Percentiles rank a stretch among this genome's conserved stretches.
Evolutionary conservation across 2,329 filamentous ascomycete genomes (phyloP).

Genomic region (Nectriaceae sp.): DNA sequence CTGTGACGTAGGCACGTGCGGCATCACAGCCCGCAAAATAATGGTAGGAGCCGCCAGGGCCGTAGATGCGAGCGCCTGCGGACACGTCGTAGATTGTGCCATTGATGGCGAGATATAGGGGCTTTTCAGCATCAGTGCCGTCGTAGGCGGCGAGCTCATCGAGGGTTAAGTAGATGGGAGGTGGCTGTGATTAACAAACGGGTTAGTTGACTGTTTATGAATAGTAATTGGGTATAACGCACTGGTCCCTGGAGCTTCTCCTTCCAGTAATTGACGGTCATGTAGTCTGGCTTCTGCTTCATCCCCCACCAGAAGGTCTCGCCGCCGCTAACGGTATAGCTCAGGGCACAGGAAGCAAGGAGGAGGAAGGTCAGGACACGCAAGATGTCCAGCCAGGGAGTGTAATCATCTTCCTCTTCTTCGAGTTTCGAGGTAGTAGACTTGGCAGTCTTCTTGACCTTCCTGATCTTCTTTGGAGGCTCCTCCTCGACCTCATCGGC

Average conservation of each 20-base stretch:
- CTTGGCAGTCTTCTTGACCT: slow-evolving; percentile 19
- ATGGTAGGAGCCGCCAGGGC: slow-evolving; percentile 82
- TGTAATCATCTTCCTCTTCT: slow-evolving; percentile 57
- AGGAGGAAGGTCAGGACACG: slow-evolving; percentile 69
- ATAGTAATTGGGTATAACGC: slow-evolving; percentile 10
- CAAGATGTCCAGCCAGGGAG: slow-evolving; percentile 63
- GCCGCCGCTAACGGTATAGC: slow-evolving; percentile 74
- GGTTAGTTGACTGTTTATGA: slow-evolving; percentile 1
- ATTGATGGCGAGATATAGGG: slow-evolving; percentile 90
- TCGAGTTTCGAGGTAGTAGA: slow-evolving; percentile 20
- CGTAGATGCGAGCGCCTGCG: slow-evolving; percentile 69
- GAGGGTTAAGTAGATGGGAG: slow-evolving; percentile 72
- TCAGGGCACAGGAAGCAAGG: slow-evolving; percentile 67
- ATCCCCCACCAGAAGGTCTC: slow-evolving; percentile 70
- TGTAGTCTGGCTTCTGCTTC: slow-evolving; percentile 62
- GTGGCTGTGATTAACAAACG: slow-evolving; percentile 43
- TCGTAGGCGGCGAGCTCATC: slow-evolving; percentile 74
- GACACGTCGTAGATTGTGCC: slow-evolving; percentile 84
- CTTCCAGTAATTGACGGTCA: slow-evolving; percentile 59
- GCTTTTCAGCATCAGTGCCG: slow-evolving; percentile 72
- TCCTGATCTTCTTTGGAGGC: slow-evolving; percentile 5
- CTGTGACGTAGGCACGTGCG: slow-evolving; percentile 85
- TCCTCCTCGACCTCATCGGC: slow-evolving; percentile 24
- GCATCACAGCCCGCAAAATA: slow-evolving; percentile 88
- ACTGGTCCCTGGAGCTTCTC: slow-evolving; percentile 29